phyloP scores from a whole-genome alignment of 805 yeast genomes.

The Yamadazyma endophytica region DNA sequence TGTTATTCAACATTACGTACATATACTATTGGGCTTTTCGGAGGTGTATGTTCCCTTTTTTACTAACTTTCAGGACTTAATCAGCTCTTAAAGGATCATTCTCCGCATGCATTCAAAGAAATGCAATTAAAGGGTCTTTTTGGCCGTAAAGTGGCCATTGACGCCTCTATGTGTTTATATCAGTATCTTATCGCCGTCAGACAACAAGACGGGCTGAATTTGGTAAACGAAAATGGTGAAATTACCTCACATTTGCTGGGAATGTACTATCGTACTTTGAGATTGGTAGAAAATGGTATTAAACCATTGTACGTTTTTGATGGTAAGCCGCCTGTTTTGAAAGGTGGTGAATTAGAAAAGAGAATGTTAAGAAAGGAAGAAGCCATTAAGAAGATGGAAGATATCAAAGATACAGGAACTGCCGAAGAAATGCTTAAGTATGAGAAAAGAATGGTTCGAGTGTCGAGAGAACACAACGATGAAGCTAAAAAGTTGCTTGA shows the following conservation, averaged over 20 bases:
- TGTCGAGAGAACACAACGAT: constrained; percentile 85
- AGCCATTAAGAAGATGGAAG: constrained; percentile 72
- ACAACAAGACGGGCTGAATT: constrained; percentile 93
- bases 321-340: constrained; percentile 94
- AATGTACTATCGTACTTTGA: constrained; percentile 86
- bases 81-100: constrained; percentile 83
- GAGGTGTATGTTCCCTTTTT: not conserved
- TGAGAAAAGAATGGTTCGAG: constrained; percentile 86
- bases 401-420: constrained; percentile 75
- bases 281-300: constrained; percentile 88
- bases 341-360: constrained; percentile 89
- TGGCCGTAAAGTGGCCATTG: constrained; percentile 97
- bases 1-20: too few species aligned
- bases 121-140: constrained; percentile 80
- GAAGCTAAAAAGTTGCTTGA: constrained; percentile 80
- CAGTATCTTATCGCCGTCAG: constrained; percentile 95
- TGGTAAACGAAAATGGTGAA: constrained; percentile 84
- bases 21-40: not conserved
- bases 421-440: constrained; percentile 69
- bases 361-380: constrained; percentile 77
- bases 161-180: constrained; percentile 94
- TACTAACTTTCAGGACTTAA: constrained; percentile 60
- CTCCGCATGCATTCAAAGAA: constrained; percentile 74
- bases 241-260: constrained; percentile 94
- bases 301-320: constrained; percentile 97